Evolutionary conservation across 139 green algal genomes (phyloP).

Genomic region (Chlorella sp.): DNA sequence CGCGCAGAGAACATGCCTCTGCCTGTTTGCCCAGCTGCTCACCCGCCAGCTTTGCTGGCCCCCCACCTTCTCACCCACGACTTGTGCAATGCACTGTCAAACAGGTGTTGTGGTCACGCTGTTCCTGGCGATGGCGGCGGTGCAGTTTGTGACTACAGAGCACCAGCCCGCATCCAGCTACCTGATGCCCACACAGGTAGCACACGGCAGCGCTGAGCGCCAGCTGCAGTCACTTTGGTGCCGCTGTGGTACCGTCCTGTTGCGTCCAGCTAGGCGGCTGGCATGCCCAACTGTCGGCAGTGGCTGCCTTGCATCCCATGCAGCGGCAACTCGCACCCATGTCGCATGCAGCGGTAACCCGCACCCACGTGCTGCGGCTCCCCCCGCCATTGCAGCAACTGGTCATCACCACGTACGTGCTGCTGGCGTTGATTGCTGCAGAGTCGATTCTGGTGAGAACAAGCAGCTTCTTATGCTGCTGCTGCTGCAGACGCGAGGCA

Average conservation of each 20-base stretch:
- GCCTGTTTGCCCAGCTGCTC: too few species aligned
- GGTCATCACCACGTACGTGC: conserved; percentile 6
- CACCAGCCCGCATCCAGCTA: conserved; percentile 25
- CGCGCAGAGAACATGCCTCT: not conserved
- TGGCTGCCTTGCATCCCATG: too few species aligned
- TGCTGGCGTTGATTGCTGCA: not conserved
- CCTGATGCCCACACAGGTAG: conserved; percentile 20
- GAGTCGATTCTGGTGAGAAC: conserved; percentile 10
- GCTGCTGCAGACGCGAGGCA: not conserved
- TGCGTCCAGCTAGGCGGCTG: too few species aligned
- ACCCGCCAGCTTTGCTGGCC: too few species aligned
- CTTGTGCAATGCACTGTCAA: not conserved
- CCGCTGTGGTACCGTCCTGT: too few species aligned
- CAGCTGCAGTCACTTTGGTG: too few species aligned
- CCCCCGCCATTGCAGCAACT: not conserved
- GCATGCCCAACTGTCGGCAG: too few species aligned
- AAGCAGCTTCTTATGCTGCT: not conserved
- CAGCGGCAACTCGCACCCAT: too few species aligned
- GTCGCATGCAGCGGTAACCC: too few species aligned
- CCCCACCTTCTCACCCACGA: too few species aligned
- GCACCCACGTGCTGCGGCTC: too few species aligned
- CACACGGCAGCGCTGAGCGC: too few species aligned
- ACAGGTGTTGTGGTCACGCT: conserved; percentile 2
- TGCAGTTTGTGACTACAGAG: conserved; percentile 26
- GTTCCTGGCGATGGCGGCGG: conserved; percentile 14